Base-by-base conservation (phyloP, 768 basidiomycete genomes). In the Agrocybe pediades region DNA sequence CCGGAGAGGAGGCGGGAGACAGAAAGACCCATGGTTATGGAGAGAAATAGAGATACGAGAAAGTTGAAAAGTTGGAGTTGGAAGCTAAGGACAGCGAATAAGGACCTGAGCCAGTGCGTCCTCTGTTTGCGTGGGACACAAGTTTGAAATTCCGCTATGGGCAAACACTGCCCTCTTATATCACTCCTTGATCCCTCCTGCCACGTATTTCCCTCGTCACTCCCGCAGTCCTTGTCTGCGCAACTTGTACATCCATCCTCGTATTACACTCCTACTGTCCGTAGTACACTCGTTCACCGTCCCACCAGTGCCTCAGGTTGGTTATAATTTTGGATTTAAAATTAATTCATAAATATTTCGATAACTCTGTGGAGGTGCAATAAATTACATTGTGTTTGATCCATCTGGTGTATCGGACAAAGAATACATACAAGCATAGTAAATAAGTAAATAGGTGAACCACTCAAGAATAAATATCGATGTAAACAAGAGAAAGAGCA, bases 1-100 rank as follows among this genome's bases (percentile, higher is more conserved):
- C 84, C 83, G 46, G 84, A 80, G 66, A 98, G 84, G 43, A 95
- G 72, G 62, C 76, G 76, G 62, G 90, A 92, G 57, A 92, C 74
- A 13, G 83, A 81, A 56, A 92, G 75, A 84, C 90, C 90, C 90
- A 92, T 92, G 71, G 64, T 74, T 75, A 67, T 49, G 56, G 64
- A 42, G 59, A 61, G 65, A 52, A 60, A 66, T 61, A 61, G 64
- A 65, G 65, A 60, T 58, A 61, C 67, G 62, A 66, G 60, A 68
- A 54, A 58, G 70, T 66, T 61, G 66, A 68, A 68, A 67, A 64
- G 64, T 68, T 62, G 65, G 65, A 58, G 65, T 60, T 64, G 60
- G 48, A 62, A 60, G 65, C 57, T 47, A 60, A 55, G 54, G 59
- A 60, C 63, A 64, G 56, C 59, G 61, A 63, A 63, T 51, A 55